Percentiles rank a stretch among this genome's conserved stretches.
phyloP scores from a whole-genome alignment of 176 grass and related monocot species.

The Lolium multiflorum region DNA sequence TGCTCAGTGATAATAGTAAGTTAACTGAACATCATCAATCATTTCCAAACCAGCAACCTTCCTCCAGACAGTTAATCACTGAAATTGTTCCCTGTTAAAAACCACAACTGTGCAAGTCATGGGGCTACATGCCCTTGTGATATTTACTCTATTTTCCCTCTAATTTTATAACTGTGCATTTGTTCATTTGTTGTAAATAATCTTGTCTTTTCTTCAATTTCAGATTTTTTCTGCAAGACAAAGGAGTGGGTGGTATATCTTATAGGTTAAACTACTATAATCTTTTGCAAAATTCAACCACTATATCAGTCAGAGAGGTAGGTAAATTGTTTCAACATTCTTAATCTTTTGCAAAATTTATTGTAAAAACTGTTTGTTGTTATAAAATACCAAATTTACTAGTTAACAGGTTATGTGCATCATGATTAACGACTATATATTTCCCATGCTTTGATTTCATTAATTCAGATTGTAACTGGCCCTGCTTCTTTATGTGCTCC shows the following conservation, averaged over 20 bases:
- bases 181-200: slow-evolving; percentile 4
- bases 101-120: neutral
- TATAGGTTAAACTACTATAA: neutral
- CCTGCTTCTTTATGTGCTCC: neutral
- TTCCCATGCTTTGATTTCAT: neutral
- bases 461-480: neutral
- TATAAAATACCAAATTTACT: neutral
- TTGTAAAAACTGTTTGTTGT: neutral
- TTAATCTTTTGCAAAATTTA: neutral
- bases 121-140: slow-evolving; percentile 2
- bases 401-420: neutral
- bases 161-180: neutral
- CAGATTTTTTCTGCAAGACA: neutral
- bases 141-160: neutral
- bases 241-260: slow-evolving; percentile 1
- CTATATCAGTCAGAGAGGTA: neutral
- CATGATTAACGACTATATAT: neutral
- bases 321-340: neutral
- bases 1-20: neutral
- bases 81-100: neutral
- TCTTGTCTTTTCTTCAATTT: neutral
- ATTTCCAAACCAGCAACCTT: neutral
- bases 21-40: slow-evolving; percentile 1
- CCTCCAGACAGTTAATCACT: neutral
- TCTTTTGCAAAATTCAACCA: neutral